Percentiles rank a stretch among this genome's conserved stretches.
Conservation (phyloP, 208 protist genomes). For the Leishmania mexicana region DNA sequence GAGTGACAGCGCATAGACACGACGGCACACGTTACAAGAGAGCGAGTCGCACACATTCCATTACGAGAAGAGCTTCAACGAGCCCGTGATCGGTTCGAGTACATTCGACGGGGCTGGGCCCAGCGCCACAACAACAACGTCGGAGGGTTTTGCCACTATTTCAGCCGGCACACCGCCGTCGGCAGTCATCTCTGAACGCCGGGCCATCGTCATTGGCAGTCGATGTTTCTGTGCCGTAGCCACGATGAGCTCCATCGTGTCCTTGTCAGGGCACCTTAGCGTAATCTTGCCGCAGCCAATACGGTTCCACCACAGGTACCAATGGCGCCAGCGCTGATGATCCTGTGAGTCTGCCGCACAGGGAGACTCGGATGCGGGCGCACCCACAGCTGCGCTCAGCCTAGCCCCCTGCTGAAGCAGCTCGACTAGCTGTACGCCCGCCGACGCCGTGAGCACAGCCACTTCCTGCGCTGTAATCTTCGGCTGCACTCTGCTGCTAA, state of each 20-base stretch:
- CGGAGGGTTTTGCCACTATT: background rate
- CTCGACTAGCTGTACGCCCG: constrained; percentile 52
- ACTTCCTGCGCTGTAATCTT: constrained; percentile 49
- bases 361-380: background rate
- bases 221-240: constrained; percentile 21
- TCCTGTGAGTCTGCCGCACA: background rate
- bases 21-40: background rate
- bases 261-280: constrained; percentile 45
- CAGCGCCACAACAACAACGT: constrained; percentile 52
- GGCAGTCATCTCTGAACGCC: background rate
- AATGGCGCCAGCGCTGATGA: constrained; percentile 45
- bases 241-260: constrained; percentile 30
- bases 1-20: background rate
- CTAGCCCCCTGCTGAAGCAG: background rate
- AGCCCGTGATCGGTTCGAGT: constrained; percentile 64
- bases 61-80: constrained; percentile 74
- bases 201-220: constrained; percentile 32
- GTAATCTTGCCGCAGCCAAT: constrained; percentile 76
- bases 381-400: background rate
- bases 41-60: constrained; percentile 3
- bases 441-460: constrained; percentile 41
- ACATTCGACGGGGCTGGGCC: constrained; percentile 55
- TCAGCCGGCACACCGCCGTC: background rate
- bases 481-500: constrained; percentile 44
- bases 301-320: constrained; percentile 72